phyloP scores from a whole-genome alignment of 2,329 filamentous ascomycete species.

The Aschersonia sp. region DNA sequence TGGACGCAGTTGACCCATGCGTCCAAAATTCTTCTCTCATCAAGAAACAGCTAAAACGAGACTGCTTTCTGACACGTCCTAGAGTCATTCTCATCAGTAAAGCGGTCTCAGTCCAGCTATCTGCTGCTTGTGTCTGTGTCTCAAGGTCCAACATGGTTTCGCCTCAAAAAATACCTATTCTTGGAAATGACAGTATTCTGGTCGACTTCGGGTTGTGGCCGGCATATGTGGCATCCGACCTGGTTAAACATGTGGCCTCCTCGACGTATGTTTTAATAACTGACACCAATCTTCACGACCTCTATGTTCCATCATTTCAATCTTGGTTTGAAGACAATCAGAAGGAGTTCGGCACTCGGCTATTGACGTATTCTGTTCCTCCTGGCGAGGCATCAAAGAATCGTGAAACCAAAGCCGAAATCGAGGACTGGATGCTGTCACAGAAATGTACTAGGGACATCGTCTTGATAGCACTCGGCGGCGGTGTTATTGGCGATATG shows the following conservation, averaged over 20 bases:
- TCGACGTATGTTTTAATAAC: slow-evolving; percentile 95
- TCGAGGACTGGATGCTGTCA: slow-evolving; percentile 93
- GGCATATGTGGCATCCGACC: slow-evolving; percentile 64
- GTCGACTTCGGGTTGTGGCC: slow-evolving; percentile 87
- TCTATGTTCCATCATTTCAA: slow-evolving; percentile 70
- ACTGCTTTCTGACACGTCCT: too few species aligned
- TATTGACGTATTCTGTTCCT: slow-evolving; percentile 75
- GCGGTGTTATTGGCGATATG: slow-evolving; percentile 96
- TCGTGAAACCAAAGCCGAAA: slow-evolving; percentile 81
- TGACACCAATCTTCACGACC: slow-evolving; percentile 75
- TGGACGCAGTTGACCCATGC: too few species aligned
- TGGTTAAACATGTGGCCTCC: slow-evolving; percentile 62
- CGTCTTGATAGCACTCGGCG: slow-evolving; percentile 85
- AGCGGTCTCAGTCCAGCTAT: neutral
- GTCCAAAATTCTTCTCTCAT: too few species aligned
- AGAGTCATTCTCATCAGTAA: neutral
- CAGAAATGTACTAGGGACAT: slow-evolving; percentile 91
- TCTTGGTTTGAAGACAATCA: slow-evolving; percentile 17
- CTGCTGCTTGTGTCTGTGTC: slow-evolving; percentile 9
- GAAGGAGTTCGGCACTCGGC: slow-evolving; percentile 33
- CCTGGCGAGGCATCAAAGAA: slow-evolving; percentile 92
- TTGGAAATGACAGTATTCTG: slow-evolving; percentile 81
- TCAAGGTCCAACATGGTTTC: slow-evolving; percentile 10
- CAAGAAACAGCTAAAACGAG: too few species aligned
- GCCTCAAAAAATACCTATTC: slow-evolving; percentile 57